Evolutionary conservation across 495 filamentous ascomycete species (phyloP), one percentile per base, ranked within the genome.

Genomic region (Penicillium angulare): DNA sequence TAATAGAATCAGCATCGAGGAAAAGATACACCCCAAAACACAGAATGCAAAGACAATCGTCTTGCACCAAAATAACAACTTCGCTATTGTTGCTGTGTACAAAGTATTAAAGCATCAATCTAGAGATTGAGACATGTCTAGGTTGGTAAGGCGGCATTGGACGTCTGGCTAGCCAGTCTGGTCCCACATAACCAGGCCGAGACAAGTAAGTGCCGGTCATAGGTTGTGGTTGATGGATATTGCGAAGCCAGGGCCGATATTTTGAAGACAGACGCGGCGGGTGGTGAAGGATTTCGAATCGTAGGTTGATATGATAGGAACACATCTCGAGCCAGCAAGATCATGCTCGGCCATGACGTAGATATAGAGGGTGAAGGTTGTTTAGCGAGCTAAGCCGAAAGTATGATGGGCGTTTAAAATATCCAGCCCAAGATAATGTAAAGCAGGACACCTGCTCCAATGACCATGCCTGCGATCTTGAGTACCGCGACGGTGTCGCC

Each of bases 401-500:
- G 17, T 8, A 16, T 22, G 32, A 38, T 16, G 26, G 15, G 20
- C 26, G n/a, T 24, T 5, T 47, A 88, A 50, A 88, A 84, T 45
- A 92, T 72, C 77, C 85, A 83, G 21, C 80, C 77, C 56, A 80
- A 71, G 27, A 88, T 65, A 56, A 90, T 87, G 61, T 86, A 98
- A 39, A 95, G 53, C 45, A 88, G 67, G 27, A 97, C 53, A 13
- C 93, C 83, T 8, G 71, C 71, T n/a, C 74, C 89, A 35, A 91
- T 76, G 9, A 92, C 79, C 40, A 97, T 95, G 26, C 82, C 92
- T 3, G 90, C 85, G 43, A 98, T 77, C 67, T 95, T 95, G 39
- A 98, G 65, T 22, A 97, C 83, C 20, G 92, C 91, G 24, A 92
- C 85, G 56, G 90, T 95, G 66, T 96, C 92, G 47, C 93, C 93